Percentiles rank a stretch among this genome's conserved stretches.
Evolutionary conservation across 257 asterid species (phyloP).

Genomic region (Fraxinus pennsylvanica): DNA sequence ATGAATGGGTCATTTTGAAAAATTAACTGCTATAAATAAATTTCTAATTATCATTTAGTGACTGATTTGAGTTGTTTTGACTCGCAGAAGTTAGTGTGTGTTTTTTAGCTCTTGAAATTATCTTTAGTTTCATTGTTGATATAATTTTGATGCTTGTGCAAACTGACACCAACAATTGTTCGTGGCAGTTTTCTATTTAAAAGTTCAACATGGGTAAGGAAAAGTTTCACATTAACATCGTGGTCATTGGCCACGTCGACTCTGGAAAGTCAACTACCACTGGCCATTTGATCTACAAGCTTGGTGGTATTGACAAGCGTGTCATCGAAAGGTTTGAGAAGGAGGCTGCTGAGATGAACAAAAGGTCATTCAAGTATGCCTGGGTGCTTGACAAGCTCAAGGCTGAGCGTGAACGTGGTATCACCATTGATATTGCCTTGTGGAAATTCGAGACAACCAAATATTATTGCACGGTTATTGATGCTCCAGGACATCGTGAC

Average conservation of each 20-base stretch:
- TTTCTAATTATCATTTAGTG: too few relatives aligned
- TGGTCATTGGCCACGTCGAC: conserved; percentile 58
- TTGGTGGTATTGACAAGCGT: conserved; percentile 85
- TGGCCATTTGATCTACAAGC: conserved; percentile 72
- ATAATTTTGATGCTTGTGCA: neutral
- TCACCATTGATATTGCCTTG: conserved; percentile 80
- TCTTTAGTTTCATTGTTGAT: neutral
- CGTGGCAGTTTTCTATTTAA: neutral
- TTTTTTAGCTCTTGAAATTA: neutral
- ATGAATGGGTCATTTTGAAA: neutral
- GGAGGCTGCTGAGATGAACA: conserved; percentile 91
- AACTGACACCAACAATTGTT: neutral
- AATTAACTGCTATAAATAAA: neutral
- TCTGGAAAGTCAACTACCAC: conserved; percentile 53
- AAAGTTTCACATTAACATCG: conserved; percentile 48
- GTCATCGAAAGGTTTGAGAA: conserved; percentile 86
- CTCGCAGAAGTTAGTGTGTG: neutral
- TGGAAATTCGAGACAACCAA: conserved; percentile 92
- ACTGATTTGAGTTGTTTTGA: neutral
- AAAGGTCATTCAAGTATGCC: conserved; percentile 85
- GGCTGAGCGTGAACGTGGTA: conserved; percentile 93
- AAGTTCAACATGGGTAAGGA: conserved; percentile 38
- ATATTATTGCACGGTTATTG: conserved; percentile 86
- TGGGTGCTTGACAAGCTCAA: conserved; percentile 92
- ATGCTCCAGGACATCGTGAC: conserved; percentile 91